Conservation (phyloP, 2,329 filamentous ascomycete species). For the Bretziella fagacearum region DNA sequence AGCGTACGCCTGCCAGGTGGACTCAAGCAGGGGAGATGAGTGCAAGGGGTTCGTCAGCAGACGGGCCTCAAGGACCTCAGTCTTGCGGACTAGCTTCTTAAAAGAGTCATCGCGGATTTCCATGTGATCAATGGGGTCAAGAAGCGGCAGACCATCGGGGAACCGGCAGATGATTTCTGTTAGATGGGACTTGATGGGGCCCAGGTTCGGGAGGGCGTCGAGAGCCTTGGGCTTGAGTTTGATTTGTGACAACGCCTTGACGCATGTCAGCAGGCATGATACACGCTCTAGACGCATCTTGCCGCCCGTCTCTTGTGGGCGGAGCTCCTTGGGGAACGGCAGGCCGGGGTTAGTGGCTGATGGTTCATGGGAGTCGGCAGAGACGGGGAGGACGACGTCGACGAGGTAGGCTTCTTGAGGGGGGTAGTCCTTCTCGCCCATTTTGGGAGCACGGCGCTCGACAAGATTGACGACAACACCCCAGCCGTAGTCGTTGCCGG, state of each 20-base stretch:
- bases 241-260: slow-evolving; percentile 71
- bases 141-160: slow-evolving; percentile 72
- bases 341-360: slow-evolving; percentile 26
- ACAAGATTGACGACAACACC: slow-evolving; percentile 67
- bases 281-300: slow-evolving; percentile 63
- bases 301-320: slow-evolving; percentile 44
- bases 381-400: slow-evolving; percentile 57
- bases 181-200: slow-evolving; percentile 49
- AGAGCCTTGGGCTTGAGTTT: slow-evolving; percentile 33
- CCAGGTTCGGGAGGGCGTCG: slow-evolving; percentile 9
- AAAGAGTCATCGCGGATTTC: slow-evolving; percentile 81
- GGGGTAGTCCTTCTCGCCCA: slow-evolving; percentile 47
- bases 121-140: slow-evolving; percentile 96
- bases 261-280: slow-evolving; percentile 68
- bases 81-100: slow-evolving; percentile 85
- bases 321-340: slow-evolving; percentile 43
- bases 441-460: slow-evolving; percentile 47
- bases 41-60: slow-evolving; percentile 81
- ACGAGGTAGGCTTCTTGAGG: slow-evolving; percentile 67
- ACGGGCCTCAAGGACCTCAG: slow-evolving; percentile 86
- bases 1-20: slow-evolving; percentile 75
- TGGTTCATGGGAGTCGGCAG: slow-evolving; percentile 26
- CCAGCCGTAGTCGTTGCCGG: slow-evolving; percentile 66
- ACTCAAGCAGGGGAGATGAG: slow-evolving; percentile 67
- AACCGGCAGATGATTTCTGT: slow-evolving; percentile 74